These are phyloP conservation scores for Picochlorum sp. DNA, from an alignment of 139 green algal species.

Conservation along the genomic window DNA sequence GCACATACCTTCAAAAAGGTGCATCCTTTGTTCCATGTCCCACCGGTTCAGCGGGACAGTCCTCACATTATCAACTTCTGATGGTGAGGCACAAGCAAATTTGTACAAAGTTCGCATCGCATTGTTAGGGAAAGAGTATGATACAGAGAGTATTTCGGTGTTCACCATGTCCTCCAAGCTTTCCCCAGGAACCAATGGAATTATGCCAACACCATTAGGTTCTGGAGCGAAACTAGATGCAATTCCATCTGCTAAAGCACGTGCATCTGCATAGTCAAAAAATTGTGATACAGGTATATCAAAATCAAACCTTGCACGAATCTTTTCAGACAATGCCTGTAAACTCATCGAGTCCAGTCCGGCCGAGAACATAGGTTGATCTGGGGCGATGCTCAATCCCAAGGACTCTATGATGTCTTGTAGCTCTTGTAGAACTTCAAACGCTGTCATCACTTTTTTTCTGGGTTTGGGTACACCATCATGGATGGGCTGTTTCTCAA, in stretches of 20 bases:
- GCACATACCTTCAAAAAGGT: background rate
- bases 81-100: too few relatives aligned
- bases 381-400: background rate
- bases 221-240: too few relatives aligned
- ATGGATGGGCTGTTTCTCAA: background rate
- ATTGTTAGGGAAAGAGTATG: too few relatives aligned
- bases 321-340: conserved; percentile 1
- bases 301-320: conserved; percentile 3
- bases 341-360: conserved; percentile 3
- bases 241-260: too few relatives aligned
- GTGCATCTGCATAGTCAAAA: too few relatives aligned
- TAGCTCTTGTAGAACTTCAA: background rate
- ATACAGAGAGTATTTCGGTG: too few relatives aligned
- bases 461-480: background rate
- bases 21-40: conserved; percentile 19
- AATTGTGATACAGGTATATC: background rate
- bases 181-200: too few relatives aligned
- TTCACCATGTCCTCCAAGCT: too few relatives aligned
- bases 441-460: background rate
- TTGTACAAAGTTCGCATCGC: too few relatives aligned
- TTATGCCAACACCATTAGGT: too few relatives aligned
- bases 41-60: conserved; percentile 11
- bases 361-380: conserved; percentile 8
- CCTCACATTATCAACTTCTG: too few relatives aligned
- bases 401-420: conserved; percentile 4